Evolutionary conservation across 2,329 filamentous ascomycete genomes (phyloP).

Genomic region (Alternaria arbusti): DNA sequence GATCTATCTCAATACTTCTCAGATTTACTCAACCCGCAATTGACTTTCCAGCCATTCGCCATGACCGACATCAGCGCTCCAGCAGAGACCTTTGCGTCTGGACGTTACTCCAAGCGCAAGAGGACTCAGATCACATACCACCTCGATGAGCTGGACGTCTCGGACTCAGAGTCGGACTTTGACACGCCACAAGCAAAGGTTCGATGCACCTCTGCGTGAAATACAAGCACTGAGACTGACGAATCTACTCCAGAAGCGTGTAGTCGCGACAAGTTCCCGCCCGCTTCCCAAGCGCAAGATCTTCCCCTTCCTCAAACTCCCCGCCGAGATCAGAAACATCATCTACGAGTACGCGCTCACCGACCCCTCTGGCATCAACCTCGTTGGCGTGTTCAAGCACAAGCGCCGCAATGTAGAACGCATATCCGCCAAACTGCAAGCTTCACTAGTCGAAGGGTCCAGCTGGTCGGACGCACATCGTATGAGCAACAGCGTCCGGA

Average conservation of each 20-base stretch:
- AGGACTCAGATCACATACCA: constrained; percentile 40
- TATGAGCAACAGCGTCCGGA: constrained; percentile 15
- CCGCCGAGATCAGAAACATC: constrained; percentile 44
- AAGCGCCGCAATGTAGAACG: constrained; percentile 40
- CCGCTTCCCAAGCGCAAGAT: constrained; percentile 39
- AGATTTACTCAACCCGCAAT: neutral
- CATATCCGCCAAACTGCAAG: constrained; percentile 12
- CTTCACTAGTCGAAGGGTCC: neutral
- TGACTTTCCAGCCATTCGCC: neutral
- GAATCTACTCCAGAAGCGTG: constrained; percentile 27
- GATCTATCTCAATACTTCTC: neutral
- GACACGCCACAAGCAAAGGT: constrained; percentile 35
- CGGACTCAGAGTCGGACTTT: constrained; percentile 25
- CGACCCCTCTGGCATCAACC: constrained; percentile 34
- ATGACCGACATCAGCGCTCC: constrained; percentile 24
- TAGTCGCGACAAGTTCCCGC: constrained; percentile 14
- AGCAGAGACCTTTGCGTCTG: constrained; percentile 21
- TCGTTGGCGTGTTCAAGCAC: constrained; percentile 29
- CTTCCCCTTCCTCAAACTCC: constrained; percentile 44
- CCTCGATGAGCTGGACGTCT: constrained; percentile 31
- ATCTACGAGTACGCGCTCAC: constrained; percentile 40
- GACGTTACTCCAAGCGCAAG: constrained; percentile 45
- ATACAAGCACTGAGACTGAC: neutral
- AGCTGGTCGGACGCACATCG: neutral
- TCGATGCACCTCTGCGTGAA: constrained; percentile 3